These are phyloP conservation scores for Herpetospermum pedunculosum DNA, from an alignment of 306 rosid genomes.

Conservation along the genomic window DNA sequence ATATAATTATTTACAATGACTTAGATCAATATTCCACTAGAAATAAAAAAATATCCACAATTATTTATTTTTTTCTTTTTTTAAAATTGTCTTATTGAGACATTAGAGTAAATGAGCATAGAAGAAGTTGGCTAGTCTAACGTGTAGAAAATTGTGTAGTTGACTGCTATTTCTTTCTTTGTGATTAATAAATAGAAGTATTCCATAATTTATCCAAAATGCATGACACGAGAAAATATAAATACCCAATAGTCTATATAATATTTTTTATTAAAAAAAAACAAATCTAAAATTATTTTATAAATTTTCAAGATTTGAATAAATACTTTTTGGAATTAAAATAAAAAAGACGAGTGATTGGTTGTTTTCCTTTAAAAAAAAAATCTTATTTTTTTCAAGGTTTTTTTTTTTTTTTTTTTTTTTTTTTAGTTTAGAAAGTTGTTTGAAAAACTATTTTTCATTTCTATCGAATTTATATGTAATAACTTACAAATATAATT, in stretches of 20 bases:
- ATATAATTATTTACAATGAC: neutral
- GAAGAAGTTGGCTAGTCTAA: no score
- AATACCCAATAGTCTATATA: neutral
- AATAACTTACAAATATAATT: neutral
- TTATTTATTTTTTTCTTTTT: no score
- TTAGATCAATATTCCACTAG: neutral
- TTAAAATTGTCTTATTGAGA: no score
- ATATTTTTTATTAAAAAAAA: neutral
- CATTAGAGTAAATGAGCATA: no score
- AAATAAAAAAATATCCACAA: no score
- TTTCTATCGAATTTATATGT: neutral
- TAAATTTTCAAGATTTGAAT: neutral
- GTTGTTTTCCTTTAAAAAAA: no score
- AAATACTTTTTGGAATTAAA: neutral
- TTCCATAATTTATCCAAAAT: neutral
- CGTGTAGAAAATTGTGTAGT: no score
- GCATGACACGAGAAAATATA: neutral
- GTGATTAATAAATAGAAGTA: neutral
- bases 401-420: no score
- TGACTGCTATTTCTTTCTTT: neutral
- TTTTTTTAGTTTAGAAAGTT: neutral
- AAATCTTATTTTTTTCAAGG: no score
- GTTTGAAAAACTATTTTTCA: neutral
- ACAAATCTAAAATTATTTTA: no score
- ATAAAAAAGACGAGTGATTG: neutral